Base-by-base conservation (phyloP, 1,139 yeast species). In the Geotrichum aggregatum region DNA sequence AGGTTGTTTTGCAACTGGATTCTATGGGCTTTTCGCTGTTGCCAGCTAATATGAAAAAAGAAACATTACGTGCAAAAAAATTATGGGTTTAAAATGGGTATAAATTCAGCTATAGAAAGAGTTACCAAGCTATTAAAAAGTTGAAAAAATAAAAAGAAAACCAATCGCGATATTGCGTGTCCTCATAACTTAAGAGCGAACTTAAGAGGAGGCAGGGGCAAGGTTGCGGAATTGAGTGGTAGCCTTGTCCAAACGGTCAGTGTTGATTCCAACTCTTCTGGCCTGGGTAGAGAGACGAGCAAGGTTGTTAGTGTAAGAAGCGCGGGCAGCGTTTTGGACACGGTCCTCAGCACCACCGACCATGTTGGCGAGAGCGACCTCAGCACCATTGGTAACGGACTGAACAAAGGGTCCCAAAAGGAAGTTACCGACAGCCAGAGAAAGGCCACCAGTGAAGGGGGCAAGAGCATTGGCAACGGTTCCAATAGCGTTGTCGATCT, bases 351-450 rank as follows among this genome's bases (percentile, higher is more conserved):
- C 54, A 19, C 58, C 62, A 26, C 63, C 65, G 35, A 62, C 49
- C 26, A 55, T 40, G 52, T 60, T 60, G 48, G 59, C 52, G 13
- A 61, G 45, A 10, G 59, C 46, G 5, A 61, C 64, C 55, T 61
- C 62, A 30, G 62, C 63, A 44, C 65, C 65, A 55, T 62, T 59
- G 52, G 65, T 62, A 28, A 61, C 54, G 16, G 63, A 55, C 56
- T 62, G 65, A 22, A 56, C 59, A 39, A 61, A 54, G 41, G 65
- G 65, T 13, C 65, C 65, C 7, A 61, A 56, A 10, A 61, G 48
- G 33, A 55, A 53, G 44, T 57, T 54, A 19, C 61, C 65, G 34
- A 66, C 56, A 3, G 58, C 62, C 45, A 53, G 57, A 21, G 62
- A 54, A 7, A 63, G 58, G 16, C 59, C 60, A 5, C 57, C 58